Evolutionary conservation across 2,329 filamentous ascomycete species (phyloP).

Genomic region (Penicillium occitanis): DNA sequence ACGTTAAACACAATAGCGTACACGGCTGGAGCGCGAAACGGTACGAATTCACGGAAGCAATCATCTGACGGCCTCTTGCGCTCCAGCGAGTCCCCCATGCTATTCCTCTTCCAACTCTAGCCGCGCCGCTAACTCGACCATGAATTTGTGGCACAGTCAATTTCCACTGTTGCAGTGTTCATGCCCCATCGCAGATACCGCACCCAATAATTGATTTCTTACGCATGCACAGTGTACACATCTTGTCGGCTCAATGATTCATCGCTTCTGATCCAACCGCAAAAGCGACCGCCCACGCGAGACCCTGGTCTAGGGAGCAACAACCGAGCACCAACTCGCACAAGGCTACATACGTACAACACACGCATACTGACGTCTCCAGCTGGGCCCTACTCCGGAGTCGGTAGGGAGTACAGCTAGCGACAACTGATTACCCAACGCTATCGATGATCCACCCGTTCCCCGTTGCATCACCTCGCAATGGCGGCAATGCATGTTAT

Average conservation of each 20-base stretch:
- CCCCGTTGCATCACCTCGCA: conserved; percentile 11
- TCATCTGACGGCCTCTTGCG: conserved; percentile 10
- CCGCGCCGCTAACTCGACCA: conserved; percentile 14
- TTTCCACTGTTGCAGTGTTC: neutral
- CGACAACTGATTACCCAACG: neutral
- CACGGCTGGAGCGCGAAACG: conserved; percentile 1
- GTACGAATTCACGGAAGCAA: neutral
- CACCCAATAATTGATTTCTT: neutral
- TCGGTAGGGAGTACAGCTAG: neutral
- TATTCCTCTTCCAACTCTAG: conserved; percentile 13
- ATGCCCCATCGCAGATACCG: neutral
- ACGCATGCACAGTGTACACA: neutral
- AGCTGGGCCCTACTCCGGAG: neutral
- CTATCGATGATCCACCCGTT: conserved; percentile 18
- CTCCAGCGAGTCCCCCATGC: conserved; percentile 8
- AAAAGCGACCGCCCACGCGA: conserved; percentile 6
- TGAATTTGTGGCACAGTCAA: conserved; percentile 15
- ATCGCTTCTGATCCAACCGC: neutral
- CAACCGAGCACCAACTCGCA: neutral
- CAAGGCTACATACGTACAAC: conserved; percentile 5
- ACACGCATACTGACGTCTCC: conserved; percentile 5
- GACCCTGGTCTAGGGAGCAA: conserved; percentile 5
- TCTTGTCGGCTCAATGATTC: neutral
- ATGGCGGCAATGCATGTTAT: conserved; percentile 13
- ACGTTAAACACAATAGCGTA: conserved; percentile 7